phyloP scores from a whole-genome alignment of 176 grass and related monocot species.

The Hyparrhenia diplandra region DNA sequence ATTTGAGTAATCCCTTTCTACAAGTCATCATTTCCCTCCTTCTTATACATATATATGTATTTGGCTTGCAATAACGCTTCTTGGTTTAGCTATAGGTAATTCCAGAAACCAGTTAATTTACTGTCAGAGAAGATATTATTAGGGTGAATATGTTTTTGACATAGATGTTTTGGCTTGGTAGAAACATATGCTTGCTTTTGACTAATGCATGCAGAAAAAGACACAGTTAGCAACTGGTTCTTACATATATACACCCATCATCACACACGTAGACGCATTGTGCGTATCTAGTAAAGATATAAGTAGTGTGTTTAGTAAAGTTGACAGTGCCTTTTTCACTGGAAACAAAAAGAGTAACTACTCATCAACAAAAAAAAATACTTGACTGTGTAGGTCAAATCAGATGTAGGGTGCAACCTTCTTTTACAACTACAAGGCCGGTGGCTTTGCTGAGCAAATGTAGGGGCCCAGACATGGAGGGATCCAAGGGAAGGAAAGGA shows the following conservation, averaged over 20 bases:
- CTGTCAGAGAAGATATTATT: neutral
- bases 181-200: neutral
- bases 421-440: conserved; percentile 18
- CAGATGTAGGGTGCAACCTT: conserved; percentile 9
- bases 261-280: no score
- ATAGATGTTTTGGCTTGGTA: neutral
- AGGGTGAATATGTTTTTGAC: neutral
- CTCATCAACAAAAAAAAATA: neutral
- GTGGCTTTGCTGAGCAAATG: conserved; percentile 39
- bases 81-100: neutral
- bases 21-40: neutral
- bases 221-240: neutral
- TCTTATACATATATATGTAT: neutral
- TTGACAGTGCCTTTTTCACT: conserved; percentile 18
- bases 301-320: neutral
- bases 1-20: conserved; percentile 20
- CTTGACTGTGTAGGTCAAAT: conserved; percentile 42
- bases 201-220: neutral
- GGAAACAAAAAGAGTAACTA: neutral
- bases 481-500: conserved; percentile 42
- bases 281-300: neutral
- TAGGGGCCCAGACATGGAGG: conserved; percentile 47
- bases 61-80: neutral
- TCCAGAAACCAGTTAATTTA: neutral
- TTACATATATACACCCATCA: no score